These are phyloP conservation scores for Colletotrichum cordylinicola DNA, from an alignment of 2,329 filamentous ascomycete genomes.

Conservation along the genomic window DNA sequence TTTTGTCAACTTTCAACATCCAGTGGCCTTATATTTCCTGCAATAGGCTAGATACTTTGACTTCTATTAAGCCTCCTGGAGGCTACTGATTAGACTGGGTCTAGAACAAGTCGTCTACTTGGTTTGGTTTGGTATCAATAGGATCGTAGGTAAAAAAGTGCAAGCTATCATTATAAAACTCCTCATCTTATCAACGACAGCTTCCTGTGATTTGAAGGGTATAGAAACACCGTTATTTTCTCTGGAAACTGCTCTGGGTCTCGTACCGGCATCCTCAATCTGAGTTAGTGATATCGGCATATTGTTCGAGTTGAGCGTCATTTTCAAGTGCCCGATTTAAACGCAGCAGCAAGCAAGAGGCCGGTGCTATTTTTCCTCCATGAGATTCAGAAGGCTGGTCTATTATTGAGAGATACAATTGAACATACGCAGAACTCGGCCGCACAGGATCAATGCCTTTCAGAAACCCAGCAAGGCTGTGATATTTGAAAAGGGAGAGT, in stretches of 20 bases:
- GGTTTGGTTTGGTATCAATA: background rate
- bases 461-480: too few species aligned
- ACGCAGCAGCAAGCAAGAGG: background rate
- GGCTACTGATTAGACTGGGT: too few species aligned
- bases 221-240: background rate
- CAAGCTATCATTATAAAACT: background rate
- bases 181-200: background rate
- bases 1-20: background rate
- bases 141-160: background rate
- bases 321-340: background rate
- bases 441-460: too few species aligned
- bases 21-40: background rate
- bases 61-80: background rate
- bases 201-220: background rate
- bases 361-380: background rate
- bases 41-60: background rate
- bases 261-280: background rate
- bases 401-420: background rate
- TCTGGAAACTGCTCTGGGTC: background rate
- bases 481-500: too few species aligned
- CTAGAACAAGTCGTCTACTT: too few species aligned
- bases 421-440: too few species aligned
- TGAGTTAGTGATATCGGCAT: background rate
- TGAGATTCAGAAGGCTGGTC: background rate
- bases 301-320: background rate